Percentiles rank a stretch among this genome's conserved stretches.
Conservation (phyloP, 306 rosid genomes). For the Fragaria vesca region DNA sequence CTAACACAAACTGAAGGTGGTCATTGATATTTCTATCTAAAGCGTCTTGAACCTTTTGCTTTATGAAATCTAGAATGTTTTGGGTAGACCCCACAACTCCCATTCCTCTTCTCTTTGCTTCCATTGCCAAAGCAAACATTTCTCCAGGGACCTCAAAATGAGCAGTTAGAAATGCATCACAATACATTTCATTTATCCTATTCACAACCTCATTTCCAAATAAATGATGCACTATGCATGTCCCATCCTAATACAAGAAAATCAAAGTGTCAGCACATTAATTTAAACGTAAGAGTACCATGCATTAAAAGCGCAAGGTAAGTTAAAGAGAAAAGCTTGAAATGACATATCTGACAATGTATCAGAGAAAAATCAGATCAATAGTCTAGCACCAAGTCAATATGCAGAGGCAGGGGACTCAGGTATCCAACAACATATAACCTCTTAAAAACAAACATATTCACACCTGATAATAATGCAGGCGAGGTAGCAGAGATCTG, state of each 20-base stretch:
- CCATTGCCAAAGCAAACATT: conserved; percentile 98
- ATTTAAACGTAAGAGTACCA: conserved; percentile 2
- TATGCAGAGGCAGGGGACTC: neutral
- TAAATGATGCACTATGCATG: conserved; percentile 90
- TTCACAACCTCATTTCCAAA: conserved; percentile 95
- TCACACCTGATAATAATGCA: conserved; percentile 69
- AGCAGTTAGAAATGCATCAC: conserved; percentile 94
- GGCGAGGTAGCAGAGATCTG: conserved; percentile 66
- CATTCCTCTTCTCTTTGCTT: conserved; percentile 98
- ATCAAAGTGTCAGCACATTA: conserved; percentile 26
- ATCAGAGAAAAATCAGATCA: neutral
- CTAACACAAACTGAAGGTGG: conserved; percentile 88
- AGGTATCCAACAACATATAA: neutral
- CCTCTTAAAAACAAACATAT: neutral
- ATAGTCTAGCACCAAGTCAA: neutral
- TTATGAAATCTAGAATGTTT: conserved; percentile 86
- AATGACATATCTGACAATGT: neutral
- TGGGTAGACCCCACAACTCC: conserved; percentile 92
- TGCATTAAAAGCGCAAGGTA: conserved; percentile 1
- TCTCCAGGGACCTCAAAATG: conserved; percentile 99
- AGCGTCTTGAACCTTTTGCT: conserved; percentile 78
- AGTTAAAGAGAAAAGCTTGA: neutral
- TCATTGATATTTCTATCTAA: conserved; percentile 75
- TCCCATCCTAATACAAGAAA: conserved; percentile 68
- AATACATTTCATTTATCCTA: conserved; percentile 84